phyloP scores from a whole-genome alignment of 1,139 yeast species.

The Insectozyma bohioensis region DNA sequence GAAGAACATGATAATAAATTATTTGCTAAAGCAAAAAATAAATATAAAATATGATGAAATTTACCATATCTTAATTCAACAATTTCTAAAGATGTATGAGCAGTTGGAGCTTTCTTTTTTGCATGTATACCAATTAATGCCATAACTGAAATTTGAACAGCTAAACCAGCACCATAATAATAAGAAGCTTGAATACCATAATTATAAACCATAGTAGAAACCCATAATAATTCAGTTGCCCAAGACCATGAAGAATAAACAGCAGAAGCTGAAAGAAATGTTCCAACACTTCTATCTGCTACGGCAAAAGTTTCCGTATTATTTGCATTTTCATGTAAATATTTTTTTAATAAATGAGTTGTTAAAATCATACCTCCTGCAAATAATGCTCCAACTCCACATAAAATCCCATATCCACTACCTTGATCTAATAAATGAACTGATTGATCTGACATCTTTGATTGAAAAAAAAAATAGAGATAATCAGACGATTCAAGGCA shows the following conservation, averaged over 20 bases:
- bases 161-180: conserved; percentile 29
- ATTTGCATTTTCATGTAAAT: conserved; percentile 27
- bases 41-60: conserved; percentile 27
- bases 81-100: conserved; percentile 32
- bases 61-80: conserved; percentile 32
- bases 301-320: conserved; percentile 33
- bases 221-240: conserved; percentile 32
- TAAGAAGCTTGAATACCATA: conserved; percentile 29
- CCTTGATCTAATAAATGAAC: conserved; percentile 23
- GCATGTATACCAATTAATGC: conserved; percentile 29
- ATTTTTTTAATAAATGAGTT: conserved; percentile 24
- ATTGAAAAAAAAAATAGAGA: too few relatives aligned
- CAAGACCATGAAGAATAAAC: conserved; percentile 31
- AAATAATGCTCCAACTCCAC: conserved; percentile 31
- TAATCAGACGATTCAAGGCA: too few relatives aligned
- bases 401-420: conserved; percentile 29
- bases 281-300: conserved; percentile 28
- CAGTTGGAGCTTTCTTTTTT: conserved; percentile 29
- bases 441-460: conserved; percentile 10
- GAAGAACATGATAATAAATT: conserved; percentile 33
- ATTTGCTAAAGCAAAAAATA: conserved; percentile 31
- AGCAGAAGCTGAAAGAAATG: conserved; percentile 27
- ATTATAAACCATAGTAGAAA: conserved; percentile 25
- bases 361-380: conserved; percentile 30
- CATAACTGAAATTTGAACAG: conserved; percentile 31